phyloP scores from a whole-genome alignment of 371 early-diverging fungal species.

The Mortierella sp. region DNA sequence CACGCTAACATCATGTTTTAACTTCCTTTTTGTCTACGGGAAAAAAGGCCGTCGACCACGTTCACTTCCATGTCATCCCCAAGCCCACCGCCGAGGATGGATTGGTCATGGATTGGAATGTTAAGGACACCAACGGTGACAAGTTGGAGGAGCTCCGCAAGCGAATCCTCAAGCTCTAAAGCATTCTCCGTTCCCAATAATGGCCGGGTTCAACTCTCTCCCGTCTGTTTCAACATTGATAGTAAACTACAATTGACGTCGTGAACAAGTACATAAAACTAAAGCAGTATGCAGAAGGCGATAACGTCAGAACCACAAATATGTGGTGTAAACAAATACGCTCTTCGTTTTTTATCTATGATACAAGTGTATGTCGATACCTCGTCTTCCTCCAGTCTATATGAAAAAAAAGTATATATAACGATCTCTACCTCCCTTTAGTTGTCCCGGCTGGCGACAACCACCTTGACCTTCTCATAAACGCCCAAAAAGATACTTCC shows the following conservation, averaged over 20 bases:
- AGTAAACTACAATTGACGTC: neutral
- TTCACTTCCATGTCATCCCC: constrained; percentile 94
- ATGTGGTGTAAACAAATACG: neutral
- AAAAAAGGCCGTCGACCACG: constrained; percentile 82
- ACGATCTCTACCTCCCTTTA: neutral
- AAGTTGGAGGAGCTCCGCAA: constrained; percentile 65
- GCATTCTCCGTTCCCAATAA: neutral
- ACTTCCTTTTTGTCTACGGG: neutral
- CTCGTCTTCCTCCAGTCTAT: neutral
- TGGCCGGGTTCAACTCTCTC: neutral
- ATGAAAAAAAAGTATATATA: neutral
- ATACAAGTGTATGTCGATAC: constrained; percentile 1
- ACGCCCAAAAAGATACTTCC: constrained; percentile 96
- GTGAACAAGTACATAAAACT: neutral
- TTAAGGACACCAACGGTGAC: constrained; percentile 60
- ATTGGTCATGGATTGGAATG: constrained; percentile 78
- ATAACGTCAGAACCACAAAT: neutral
- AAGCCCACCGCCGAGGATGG: constrained; percentile 81
- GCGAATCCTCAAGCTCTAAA: constrained; percentile 47
- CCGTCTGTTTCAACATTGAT: neutral
- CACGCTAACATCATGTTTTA: neutral
- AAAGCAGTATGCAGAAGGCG: neutral
- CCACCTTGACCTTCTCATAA: constrained; percentile 86
- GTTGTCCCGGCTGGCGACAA: constrained; percentile 9
- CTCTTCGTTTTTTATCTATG: neutral